Evolutionary conservation across 768 basidiomycete genomes (phyloP).

Genomic region (Tylopilus rubrobrunneus): DNA sequence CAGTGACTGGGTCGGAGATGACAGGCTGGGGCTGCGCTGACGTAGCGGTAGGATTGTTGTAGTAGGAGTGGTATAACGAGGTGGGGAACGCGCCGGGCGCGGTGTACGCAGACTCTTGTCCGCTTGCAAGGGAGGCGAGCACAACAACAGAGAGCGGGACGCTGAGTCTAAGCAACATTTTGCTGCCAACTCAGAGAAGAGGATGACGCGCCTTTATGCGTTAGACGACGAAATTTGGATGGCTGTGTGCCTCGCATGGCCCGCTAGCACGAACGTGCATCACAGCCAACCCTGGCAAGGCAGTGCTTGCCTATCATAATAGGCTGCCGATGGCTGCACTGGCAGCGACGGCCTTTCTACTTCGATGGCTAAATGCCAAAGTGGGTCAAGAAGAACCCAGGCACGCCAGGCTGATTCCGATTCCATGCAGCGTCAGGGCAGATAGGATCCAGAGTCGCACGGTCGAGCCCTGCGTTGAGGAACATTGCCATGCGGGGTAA

Average conservation of each 20-base stretch:
- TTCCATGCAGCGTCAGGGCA: no score
- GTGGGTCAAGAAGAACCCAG: neutral
- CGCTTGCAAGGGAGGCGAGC: slow-evolving; percentile 7
- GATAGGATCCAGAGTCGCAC: neutral
- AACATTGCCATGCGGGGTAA: slow-evolving; percentile 3
- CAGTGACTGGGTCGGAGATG: slow-evolving; percentile 67
- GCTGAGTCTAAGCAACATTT: slow-evolving; percentile 11
- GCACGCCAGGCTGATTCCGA: neutral
- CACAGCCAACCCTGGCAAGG: neutral
- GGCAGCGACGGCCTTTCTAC: no score
- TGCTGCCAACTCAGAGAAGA: neutral
- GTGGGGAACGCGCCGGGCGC: slow-evolving; percentile 65
- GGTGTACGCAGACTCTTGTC: slow-evolving; percentile 37
- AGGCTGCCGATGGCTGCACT: no score
- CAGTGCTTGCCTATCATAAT: no score
- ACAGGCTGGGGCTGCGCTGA: slow-evolving; percentile 73
- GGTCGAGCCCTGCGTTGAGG: neutral
- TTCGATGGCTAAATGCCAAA: no score
- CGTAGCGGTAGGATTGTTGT: slow-evolving; percentile 70
- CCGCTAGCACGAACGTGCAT: slow-evolving; percentile 21
- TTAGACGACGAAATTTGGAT: neutral
- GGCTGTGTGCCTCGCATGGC: neutral
- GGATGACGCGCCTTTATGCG: neutral
- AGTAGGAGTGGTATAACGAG: slow-evolving; percentile 59
- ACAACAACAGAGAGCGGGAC: slow-evolving; percentile 3